These are phyloP conservation scores for Apophysomyces variabilis DNA, from an alignment of 371 early-diverging fungal genomes.

Conservation along the genomic window DNA sequence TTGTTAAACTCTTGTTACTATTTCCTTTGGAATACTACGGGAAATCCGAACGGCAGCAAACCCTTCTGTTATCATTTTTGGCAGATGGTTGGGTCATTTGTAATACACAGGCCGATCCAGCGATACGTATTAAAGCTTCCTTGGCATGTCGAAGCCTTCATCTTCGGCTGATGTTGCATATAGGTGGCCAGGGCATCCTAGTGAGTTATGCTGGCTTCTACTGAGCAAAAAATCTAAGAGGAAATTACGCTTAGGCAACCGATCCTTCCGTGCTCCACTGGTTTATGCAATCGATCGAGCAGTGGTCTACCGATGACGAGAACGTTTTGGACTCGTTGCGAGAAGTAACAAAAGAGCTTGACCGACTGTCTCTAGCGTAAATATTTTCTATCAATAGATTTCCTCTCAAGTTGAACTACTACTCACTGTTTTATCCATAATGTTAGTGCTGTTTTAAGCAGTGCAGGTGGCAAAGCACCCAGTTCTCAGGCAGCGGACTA, in stretches of 20 bases:
- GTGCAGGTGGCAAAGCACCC: constrained; percentile 1
- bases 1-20: constrained; percentile 40
- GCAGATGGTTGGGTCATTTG: constrained; percentile 46
- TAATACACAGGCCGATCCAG: constrained; percentile 21
- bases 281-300: constrained; percentile 32
- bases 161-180: constrained; percentile 29
- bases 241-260: constrained; percentile 17
- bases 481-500: neutral
- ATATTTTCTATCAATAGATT: no score
- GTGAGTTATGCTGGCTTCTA: constrained; percentile 24
- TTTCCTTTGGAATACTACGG: constrained; percentile 62
- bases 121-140: constrained; percentile 33
- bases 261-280: constrained; percentile 25
- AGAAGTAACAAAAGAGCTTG: constrained; percentile 22
- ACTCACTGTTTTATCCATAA: neutral
- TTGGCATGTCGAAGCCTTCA: constrained; percentile 43
- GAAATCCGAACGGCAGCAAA: constrained; percentile 48
- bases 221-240: neutral
- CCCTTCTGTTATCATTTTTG: constrained; percentile 41
- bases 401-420: neutral
- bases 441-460: constrained; percentile 1
- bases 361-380: constrained; percentile 19
- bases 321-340: constrained; percentile 22
- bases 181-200: constrained; percentile 45
- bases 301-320: constrained; percentile 15